Base-by-base conservation (phyloP, 2,329 filamentous ascomycete species). In the Stemphylium beticola region DNA sequence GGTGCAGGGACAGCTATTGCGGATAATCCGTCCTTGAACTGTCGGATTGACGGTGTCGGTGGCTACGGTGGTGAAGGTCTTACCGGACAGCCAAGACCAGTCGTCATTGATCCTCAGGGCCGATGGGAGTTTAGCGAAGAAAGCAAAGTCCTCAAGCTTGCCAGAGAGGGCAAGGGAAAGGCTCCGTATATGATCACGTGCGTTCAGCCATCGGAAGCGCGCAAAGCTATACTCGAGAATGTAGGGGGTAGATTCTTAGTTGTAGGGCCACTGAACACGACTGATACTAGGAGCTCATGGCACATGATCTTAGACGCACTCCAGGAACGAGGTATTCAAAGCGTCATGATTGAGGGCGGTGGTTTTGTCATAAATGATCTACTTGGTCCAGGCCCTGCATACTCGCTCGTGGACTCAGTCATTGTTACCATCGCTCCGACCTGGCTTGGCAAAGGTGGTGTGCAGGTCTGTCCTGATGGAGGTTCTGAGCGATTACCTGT, bases 311-410 rank as follows among this genome's bases (percentile, higher is more conserved):
- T 55, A 2, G 41, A 42, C 22, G 47, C 52, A 31, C 18, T 55
- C 22, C 31, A 22, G 22, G n/a, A 51, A 26, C 41, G 29, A 63
- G 86, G 87, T 1, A 77, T 96, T 39, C 75, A 77, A 47, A 96
- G 92, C 70, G 81, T 97, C 53, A 97, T 97, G 93, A 83, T 98
- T 43, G 93, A 98, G 74, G 93, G 93, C 0, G 93, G 93, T 10
- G 93, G 85, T 0, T 80, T 82, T 10, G 86, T 97, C 31, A 91
- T 98, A 71, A 96, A 95, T 71, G 85, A 89, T 33, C 77, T 98
- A 15, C 80, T 98, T n/a, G 52, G 52, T 4, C 52, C 41, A 6
- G 24, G 47, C 11, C 37, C 41, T 2, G 52, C 52, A 1, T 55
- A 55, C 18, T 42, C 41, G 2, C 77, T 92, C 8, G 81, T 96